These are phyloP conservation scores for Paramarasmius palmivorus DNA, from an alignment of 1,284 basidiomycete species.

Conservation along the genomic window DNA sequence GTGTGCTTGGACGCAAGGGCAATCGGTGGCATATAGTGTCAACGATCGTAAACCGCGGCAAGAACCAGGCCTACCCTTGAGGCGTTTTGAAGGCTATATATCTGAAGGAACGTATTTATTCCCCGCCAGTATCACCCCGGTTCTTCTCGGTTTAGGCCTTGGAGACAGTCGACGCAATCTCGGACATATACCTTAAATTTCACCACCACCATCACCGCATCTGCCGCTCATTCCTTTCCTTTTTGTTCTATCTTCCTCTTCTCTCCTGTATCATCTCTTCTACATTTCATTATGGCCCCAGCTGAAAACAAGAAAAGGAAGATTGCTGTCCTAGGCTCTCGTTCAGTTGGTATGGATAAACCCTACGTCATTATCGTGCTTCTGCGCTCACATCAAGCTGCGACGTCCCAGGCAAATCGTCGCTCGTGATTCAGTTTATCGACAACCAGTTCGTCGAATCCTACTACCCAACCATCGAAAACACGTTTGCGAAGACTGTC, in stretches of 20 bases:
- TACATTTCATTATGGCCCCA: conserved; percentile 37
- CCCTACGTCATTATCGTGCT: conserved; percentile 20
- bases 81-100: no score
- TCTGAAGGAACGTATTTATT: no score
- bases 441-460: conserved; percentile 50
- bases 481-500: conserved; percentile 84
- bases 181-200: background rate
- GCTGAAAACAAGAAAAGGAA: conserved; percentile 76
- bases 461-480: conserved; percentile 78
- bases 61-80: no score
- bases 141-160: no score
- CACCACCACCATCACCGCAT: background rate
- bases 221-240: conserved; percentile 6
- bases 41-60: no score
- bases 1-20: background rate
- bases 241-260: background rate
- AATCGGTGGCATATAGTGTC: no score
- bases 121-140: no score
- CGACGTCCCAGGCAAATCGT: conserved; percentile 44
- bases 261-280: conserved; percentile 11
- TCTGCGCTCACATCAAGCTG: conserved; percentile 1
- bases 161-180: background rate
- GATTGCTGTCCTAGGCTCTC: conserved; percentile 53
- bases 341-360: conserved; percentile 45
- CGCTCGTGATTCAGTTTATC: conserved; percentile 52